A percentile compares a stretch with the other conserved stretches of the same genome.
Conservation (phyloP, 2,329 filamentous ascomycete genomes). For the Periglandula ipomoeae region DNA sequence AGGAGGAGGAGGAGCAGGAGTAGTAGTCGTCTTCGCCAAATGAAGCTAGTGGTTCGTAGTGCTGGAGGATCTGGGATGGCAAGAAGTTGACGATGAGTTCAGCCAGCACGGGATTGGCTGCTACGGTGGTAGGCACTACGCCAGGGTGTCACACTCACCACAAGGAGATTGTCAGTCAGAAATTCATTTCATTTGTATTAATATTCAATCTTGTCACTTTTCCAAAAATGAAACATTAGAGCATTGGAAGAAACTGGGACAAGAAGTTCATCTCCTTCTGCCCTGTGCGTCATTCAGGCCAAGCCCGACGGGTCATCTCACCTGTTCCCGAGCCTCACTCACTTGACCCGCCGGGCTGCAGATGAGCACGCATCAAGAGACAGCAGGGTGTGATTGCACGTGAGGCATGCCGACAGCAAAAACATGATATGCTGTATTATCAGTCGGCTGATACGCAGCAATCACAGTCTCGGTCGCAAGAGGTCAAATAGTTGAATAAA, state of each 20-base stretch:
- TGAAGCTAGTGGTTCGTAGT: not conserved
- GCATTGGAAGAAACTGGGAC: too few relatives aligned
- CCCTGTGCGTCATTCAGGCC: not conserved
- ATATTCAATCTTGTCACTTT: too few relatives aligned
- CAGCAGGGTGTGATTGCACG: not conserved
- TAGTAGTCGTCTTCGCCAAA: too few relatives aligned
- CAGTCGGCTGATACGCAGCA: too few relatives aligned
- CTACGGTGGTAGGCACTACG: not conserved
- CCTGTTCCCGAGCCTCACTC: not conserved
- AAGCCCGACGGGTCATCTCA: not conserved
- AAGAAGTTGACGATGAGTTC: not conserved
- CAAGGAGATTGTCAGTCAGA: too few relatives aligned
- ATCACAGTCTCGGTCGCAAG: not conserved
- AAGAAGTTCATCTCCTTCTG: too few relatives aligned
- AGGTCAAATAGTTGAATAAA: not conserved
- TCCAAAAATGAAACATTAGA: too few relatives aligned
- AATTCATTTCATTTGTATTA: too few relatives aligned
- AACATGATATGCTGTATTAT: not conserved
- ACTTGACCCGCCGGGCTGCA: not conserved
- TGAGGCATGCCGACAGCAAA: not conserved
- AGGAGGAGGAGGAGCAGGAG: too few relatives aligned
- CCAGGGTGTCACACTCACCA: too few relatives aligned
- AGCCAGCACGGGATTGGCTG: slow-evolving; percentile 3
- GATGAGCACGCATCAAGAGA: not conserved
- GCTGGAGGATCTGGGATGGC: not conserved